phyloP scores from a whole-genome alignment of 2,329 filamentous ascomycete species.

The Aspergillus sojae region DNA sequence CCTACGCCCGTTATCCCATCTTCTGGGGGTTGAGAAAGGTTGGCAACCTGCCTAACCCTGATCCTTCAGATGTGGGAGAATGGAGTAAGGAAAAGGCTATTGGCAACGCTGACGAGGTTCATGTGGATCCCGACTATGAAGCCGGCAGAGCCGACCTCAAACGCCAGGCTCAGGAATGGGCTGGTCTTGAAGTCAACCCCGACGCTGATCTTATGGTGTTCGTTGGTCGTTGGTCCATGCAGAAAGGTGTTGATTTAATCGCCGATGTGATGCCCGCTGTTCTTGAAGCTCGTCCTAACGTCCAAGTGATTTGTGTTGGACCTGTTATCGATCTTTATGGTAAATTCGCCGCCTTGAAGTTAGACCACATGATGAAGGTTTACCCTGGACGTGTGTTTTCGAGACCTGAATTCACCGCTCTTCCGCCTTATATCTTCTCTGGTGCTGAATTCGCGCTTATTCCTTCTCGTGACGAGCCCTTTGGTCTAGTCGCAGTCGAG shows the following conservation, averaged over 20 bases:
- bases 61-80: slow-evolving; percentile 66
- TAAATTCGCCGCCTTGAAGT: slow-evolving; percentile 67
- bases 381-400: slow-evolving; percentile 68
- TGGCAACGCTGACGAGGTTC: slow-evolving; percentile 46
- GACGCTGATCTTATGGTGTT: slow-evolving; percentile 69
- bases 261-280: slow-evolving; percentile 68
- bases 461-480: slow-evolving; percentile 69
- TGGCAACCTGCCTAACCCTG: slow-evolving; percentile 66
- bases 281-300: slow-evolving; percentile 61
- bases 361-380: slow-evolving; percentile 65
- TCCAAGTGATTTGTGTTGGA: slow-evolving; percentile 65
- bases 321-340: slow-evolving; percentile 70
- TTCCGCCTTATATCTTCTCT: slow-evolving; percentile 68
- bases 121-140: slow-evolving; percentile 60
- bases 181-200: slow-evolving; percentile 62
- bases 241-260: slow-evolving; percentile 70
- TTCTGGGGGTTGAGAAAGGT: slow-evolving; percentile 69
- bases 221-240: slow-evolving; percentile 69
- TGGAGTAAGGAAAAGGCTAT: slow-evolving; percentile 59
- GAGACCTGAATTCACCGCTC: slow-evolving; percentile 67
- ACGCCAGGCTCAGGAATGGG: slow-evolving; percentile 68
- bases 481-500: slow-evolving; percentile 69
- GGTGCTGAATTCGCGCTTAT: slow-evolving; percentile 71
- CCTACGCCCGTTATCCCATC: slow-evolving; percentile 68
- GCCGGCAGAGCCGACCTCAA: slow-evolving; percentile 56